phyloP scores from a whole-genome alignment of 306 rosid genomes.

The Casuarina equisetifolia region DNA sequence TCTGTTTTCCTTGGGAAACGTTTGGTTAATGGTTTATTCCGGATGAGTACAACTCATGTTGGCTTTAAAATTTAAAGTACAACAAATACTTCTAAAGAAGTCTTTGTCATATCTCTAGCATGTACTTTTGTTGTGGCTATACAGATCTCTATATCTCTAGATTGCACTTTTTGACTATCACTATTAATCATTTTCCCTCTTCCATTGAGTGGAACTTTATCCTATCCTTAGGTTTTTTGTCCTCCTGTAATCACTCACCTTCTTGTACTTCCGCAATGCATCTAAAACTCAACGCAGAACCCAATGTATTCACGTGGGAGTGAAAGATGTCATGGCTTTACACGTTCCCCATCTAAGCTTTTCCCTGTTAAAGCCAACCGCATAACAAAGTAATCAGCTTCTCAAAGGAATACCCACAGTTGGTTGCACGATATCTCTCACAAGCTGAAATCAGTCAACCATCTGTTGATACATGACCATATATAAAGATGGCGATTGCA shows the following conservation, averaged over 20 bases:
- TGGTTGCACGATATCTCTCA: background rate
- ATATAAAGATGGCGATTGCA: background rate
- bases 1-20: slow-evolving; percentile 95
- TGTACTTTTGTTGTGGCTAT: background rate
- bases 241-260: background rate
- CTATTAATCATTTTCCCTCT: background rate
- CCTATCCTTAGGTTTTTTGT: background rate
- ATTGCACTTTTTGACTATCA: background rate
- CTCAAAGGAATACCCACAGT: background rate
- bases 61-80: slow-evolving; percentile 16
- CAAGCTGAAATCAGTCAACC: background rate
- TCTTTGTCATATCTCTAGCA: background rate
- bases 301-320: background rate
- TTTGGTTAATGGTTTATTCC: slow-evolving; percentile 62
- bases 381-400: background rate
- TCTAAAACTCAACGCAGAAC: too few species aligned
- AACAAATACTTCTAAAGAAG: background rate
- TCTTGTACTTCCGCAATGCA: background rate
- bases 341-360: too few species aligned
- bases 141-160: background rate
- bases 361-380: background rate
- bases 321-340: slow-evolving; percentile 38
- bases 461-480: slow-evolving; percentile 1
- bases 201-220: background rate
- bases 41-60: slow-evolving; percentile 3